phyloP scores from a whole-genome alignment of 2,329 filamentous ascomycete genomes.

The Aureobasidium sp. region DNA sequence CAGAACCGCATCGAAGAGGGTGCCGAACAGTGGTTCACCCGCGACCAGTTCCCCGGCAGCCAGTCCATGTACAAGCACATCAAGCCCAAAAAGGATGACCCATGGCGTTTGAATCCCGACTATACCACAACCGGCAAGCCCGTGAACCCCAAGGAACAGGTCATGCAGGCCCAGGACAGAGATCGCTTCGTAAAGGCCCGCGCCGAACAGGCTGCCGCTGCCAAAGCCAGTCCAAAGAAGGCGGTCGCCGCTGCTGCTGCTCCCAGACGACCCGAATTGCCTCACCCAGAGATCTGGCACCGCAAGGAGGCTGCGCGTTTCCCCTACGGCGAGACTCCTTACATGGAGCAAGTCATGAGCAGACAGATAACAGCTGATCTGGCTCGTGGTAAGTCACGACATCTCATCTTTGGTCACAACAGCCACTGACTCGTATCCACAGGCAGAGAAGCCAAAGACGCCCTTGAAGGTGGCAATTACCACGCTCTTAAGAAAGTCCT shows the following conservation, averaged over 20 bases:
- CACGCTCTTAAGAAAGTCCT: background rate
- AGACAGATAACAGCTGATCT: constrained; percentile 24
- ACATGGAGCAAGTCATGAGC: constrained; percentile 22
- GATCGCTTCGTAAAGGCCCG: background rate
- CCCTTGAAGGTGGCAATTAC: background rate
- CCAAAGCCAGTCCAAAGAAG: background rate
- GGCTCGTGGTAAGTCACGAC: constrained; percentile 18
- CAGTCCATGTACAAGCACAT: background rate
- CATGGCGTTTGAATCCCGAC: background rate
- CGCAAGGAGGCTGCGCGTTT: constrained; percentile 24
- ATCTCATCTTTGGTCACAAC: background rate
- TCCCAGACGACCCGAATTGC: constrained; percentile 14
- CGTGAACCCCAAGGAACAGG: background rate
- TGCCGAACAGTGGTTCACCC: background rate
- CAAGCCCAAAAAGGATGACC: background rate
- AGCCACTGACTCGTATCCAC: background rate
- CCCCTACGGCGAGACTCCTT: constrained; percentile 26
- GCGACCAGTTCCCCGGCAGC: background rate
- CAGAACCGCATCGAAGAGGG: background rate
- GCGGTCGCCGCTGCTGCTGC: background rate
- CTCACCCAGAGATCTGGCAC: constrained; percentile 24
- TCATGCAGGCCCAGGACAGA: background rate
- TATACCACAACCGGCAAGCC: background rate
- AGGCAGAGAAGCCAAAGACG: background rate
- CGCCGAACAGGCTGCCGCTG: background rate